Conservation (phyloP, 768 basidiomycete genomes). For the Phanerodontia chrysosporium region DNA sequence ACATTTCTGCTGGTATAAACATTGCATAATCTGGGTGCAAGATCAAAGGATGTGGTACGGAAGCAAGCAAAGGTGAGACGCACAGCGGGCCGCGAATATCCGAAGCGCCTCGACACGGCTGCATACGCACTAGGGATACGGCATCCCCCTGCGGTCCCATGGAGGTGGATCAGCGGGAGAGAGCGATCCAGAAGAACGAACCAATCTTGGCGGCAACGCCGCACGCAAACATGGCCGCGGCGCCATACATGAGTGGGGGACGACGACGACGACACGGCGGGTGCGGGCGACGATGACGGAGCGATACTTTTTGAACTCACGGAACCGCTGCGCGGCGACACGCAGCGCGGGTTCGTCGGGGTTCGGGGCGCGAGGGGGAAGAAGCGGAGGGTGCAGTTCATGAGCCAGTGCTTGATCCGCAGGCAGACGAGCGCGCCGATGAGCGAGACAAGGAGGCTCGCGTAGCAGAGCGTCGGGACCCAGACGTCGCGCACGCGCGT, state of each 20-base stretch:
- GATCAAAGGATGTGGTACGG: background rate
- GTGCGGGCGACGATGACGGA: conserved; percentile 2
- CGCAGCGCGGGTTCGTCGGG: background rate
- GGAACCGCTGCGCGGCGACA: background rate
- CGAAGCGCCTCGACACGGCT: background rate
- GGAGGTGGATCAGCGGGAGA: background rate
- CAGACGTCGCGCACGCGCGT: background rate
- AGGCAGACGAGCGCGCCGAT: conserved; percentile 3
- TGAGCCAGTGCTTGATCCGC: conserved; percentile 10
- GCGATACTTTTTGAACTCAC: conserved; percentile 1
- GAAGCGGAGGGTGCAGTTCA: conserved; percentile 4
- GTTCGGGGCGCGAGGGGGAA: background rate
- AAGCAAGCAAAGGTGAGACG: background rate
- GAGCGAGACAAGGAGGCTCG: conserved; percentile 3
- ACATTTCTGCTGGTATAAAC: too few species aligned
- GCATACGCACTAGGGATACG: background rate
- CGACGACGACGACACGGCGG: background rate
- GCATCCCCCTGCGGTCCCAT: background rate
- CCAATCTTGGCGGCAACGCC: conserved; percentile 4
- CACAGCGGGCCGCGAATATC: background rate
- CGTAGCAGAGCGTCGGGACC: conserved; percentile 8
- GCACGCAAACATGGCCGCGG: conserved; percentile 2
- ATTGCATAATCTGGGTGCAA: too few species aligned
- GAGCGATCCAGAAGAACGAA: background rate
- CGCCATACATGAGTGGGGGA: conserved; percentile 6